Evolutionary conservation across 1,139 yeast species (phyloP).

Genomic region (Scheffersomyces illinoinensis): DNA sequence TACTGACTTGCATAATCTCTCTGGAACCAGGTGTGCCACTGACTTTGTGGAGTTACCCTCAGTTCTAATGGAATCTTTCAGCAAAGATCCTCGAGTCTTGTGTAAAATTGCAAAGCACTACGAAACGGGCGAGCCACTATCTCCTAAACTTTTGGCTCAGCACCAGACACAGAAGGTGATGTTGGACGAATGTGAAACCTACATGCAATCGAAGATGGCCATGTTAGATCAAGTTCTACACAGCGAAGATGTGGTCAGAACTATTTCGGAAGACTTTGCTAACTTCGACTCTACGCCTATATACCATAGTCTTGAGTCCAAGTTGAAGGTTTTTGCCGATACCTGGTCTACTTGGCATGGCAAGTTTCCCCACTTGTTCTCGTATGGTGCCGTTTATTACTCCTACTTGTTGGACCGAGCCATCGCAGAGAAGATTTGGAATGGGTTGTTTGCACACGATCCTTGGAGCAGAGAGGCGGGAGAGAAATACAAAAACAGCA

Average conservation of each 20-base stretch:
- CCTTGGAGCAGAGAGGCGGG: constrained; percentile 79
- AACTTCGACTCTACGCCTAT: constrained; percentile 53
- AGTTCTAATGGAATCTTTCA: constrained; percentile 91
- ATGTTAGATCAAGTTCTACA: constrained; percentile 82
- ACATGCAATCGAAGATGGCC: constrained; percentile 89
- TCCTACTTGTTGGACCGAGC: constrained; percentile 91
- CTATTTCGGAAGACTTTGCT: constrained; percentile 8
- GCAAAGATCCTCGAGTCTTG: constrained; percentile 77
- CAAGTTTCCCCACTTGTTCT: constrained; percentile 87
- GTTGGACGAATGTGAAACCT: constrained; percentile 72
- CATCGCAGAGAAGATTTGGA: constrained; percentile 86
- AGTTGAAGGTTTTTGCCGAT: constrained; percentile 59
- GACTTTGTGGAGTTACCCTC: constrained; percentile 97
- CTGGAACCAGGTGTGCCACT: constrained; percentile 94
- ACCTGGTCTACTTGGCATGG: constrained; percentile 85
- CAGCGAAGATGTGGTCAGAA: constrained; percentile 29
- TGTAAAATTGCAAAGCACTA: constrained; percentile 74
- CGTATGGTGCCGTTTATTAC: constrained; percentile 94
- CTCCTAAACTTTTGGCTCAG: constrained; percentile 46
- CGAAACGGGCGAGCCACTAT: constrained; percentile 63
- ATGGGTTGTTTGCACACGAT: constrained; percentile 61
- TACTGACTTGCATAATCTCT: constrained; percentile 83
- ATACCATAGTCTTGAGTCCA: constrained; percentile 66
- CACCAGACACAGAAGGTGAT: constrained; percentile 55
- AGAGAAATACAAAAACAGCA: constrained; percentile 64